phyloP scores from a whole-genome alignment of 164 flowering plant species.

The grape (Vitis vinifera) region ASM3070453v1 NC_081810.1:5920501-5921000 shows the following conservation, averaged over 20 bases:
- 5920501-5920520: conserved; percentile 62
- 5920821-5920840: not conserved
- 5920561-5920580: conserved; percentile 90
- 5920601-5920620: conserved; percentile 86
- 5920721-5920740: conserved; percentile 89
- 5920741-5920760: conserved; percentile 81
- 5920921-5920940: conserved; percentile 97
- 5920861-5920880: conserved; percentile 40
- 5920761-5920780: conserved; percentile 92
- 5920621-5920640: conserved; percentile 72
- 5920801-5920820: conserved; percentile 15
- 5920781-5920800: conserved; percentile 79
- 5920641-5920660: not conserved
- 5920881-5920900: conserved; percentile 84
- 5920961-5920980: conserved; percentile 73
- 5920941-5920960: conserved; percentile 93
- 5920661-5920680: not conserved
- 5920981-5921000: conserved; percentile 89
- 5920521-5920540: conserved; percentile 91
- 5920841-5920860: not conserved
- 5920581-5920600: conserved; percentile 91
- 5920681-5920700: not conserved
- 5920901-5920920: conserved; percentile 65
- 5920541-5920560: conserved; percentile 80
- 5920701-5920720: conserved; percentile 11